Evolutionary conservation across 257 asterid species (phyloP), one percentile per base, ranked within the genome.

Genomic region (Misopates orontium): DNA sequence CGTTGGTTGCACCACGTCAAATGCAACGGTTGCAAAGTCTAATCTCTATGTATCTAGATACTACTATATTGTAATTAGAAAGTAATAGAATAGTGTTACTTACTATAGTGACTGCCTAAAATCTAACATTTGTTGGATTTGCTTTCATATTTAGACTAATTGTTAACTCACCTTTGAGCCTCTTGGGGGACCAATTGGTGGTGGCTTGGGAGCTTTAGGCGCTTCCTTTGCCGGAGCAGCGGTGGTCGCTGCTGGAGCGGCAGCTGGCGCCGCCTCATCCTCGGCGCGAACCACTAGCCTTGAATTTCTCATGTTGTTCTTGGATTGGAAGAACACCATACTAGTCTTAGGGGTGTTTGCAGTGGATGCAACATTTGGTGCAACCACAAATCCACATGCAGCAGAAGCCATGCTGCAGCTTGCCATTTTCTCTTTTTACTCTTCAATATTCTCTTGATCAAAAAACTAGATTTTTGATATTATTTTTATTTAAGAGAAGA

Each of bases 131-230:
- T 28, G 36, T 28, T 3, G 3, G 36, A 28, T 7, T 2, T 2
- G 7, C 7, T 2, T 28, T 28, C 4, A 28, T 28, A 28, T 28
- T 36, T 9, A 36, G 42, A 36, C 10, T 4, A 32, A 22, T 54
- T 8, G 22, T 10, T 31, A 28, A 59, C 73, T 47, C 64, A 78
- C 90, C 81, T 84, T 81, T 55, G 78, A 3, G 25, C 87, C 90
- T 61, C 90, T 84, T 70, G 80, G 82, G 58, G 89, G 89, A n/a
- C 89, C 87, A 64, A 81, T 49, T 0, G 85, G 89, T 36, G 89
- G 83, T 47, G 89, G 84, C 74, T 83, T 83, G 68, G 74, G 79
- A 11, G 80, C 86, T 74, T 75, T 71, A 8, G 77, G 79, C 20
- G 83, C 84, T 55, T 52, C 71, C 0, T 68, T 64, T 0, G 72